phyloP scores from a whole-genome alignment of 768 basidiomycete species.

The Mycena alexandri region DNA sequence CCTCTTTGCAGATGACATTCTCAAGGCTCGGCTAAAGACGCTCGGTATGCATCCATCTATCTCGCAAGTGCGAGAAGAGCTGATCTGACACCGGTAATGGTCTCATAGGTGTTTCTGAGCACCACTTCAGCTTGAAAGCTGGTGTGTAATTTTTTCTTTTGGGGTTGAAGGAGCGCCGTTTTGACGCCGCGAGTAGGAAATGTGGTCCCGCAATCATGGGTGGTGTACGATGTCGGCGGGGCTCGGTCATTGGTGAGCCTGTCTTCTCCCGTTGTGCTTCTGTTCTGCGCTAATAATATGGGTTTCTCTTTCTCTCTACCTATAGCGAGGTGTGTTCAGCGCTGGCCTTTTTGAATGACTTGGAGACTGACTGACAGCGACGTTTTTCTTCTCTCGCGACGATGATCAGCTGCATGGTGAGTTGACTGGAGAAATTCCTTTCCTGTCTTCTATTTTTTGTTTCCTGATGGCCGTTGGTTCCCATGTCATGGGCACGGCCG shows the following conservation, averaged over 20 bases:
- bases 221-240: conserved; percentile 66
- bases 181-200: conserved; percentile 28
- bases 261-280: conserved; percentile 5
- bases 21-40: conserved; percentile 65
- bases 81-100: background rate
- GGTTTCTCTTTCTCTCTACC: too few relatives aligned
- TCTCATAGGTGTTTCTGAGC: conserved; percentile 65
- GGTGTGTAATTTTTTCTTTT: conserved; percentile 41
- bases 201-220: conserved; percentile 42
- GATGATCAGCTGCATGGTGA: conserved; percentile 45
- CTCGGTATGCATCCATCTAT: conserved; percentile 36
- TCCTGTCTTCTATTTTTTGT: background rate
- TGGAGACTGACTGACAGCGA: conserved; percentile 3
- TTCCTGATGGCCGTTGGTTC: too few relatives aligned
- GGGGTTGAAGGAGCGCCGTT: background rate
- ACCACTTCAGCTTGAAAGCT: conserved; percentile 62
- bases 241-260: conserved; percentile 51
- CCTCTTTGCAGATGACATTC: conserved; percentile 59
- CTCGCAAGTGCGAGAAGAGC: too few relatives aligned
- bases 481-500: background rate
- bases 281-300: background rate
- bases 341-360: background rate
- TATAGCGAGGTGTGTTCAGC: conserved; percentile 51
- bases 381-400: background rate
- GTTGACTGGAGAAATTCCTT: conserved; percentile 30